Conservation (phyloP, 345 rosid species). For the Firmiana major region DNA sequence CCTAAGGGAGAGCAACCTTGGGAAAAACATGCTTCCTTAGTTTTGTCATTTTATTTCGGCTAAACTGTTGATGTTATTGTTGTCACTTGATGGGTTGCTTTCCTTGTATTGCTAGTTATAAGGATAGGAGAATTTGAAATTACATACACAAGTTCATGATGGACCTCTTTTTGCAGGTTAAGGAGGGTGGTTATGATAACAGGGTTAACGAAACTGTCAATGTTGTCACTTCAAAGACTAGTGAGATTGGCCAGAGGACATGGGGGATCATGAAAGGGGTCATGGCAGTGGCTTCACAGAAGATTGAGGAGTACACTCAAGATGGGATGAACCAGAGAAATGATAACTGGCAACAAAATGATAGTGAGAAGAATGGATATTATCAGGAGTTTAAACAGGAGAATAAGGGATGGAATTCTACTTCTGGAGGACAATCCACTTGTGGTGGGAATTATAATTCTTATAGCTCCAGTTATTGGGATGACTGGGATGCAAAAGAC, state of each 20-base stretch:
- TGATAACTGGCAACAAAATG: conserved; percentile 58
- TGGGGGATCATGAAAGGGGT: conserved; percentile 99
- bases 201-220: conserved; percentile 91
- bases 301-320: conserved; percentile 84
- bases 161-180: conserved; percentile 50
- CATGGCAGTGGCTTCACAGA: conserved; percentile 82
- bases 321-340: conserved; percentile 49
- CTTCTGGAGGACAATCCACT: conserved; percentile 56
- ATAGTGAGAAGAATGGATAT: conserved; percentile 56
- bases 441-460: conserved; percentile 40
- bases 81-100: background rate
- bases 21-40: background rate
- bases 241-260: conserved; percentile 88
- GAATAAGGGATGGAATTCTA: conserved; percentile 58
- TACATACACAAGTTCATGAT: background rate
- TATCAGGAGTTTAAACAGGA: conserved; percentile 52
- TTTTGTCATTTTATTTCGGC: background rate
- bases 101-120: background rate
- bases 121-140: background rate
- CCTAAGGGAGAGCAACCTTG: background rate
- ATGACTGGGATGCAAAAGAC: conserved; percentile 77
- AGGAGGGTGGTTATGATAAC: conserved; percentile 87
- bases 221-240: conserved; percentile 78
- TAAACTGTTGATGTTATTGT: background rate
- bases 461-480: conserved; percentile 65